phyloP scores from a whole-genome alignment of 306 rosid species.

The Cotoneaster glaucophyllus region DNA sequence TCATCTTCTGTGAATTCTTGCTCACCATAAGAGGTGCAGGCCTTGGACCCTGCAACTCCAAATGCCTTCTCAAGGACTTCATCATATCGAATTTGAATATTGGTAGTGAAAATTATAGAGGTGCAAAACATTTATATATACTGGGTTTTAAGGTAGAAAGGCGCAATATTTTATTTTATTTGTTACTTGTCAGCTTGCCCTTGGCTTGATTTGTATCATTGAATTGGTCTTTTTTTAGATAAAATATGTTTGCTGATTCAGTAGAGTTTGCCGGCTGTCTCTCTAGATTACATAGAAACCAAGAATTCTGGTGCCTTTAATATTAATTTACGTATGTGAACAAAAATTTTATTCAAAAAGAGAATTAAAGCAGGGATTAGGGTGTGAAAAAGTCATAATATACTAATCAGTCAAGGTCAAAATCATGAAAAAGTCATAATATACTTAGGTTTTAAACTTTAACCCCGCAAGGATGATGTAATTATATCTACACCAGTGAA shows the following conservation, averaged over 20 bases:
- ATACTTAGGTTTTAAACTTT: background rate
- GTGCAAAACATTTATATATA: background rate
- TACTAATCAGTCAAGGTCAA: background rate
- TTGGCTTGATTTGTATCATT: background rate
- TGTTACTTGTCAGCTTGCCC: background rate
- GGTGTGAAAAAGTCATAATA: background rate
- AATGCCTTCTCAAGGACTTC: background rate
- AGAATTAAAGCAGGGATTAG: background rate
- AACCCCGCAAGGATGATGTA: too few species aligned
- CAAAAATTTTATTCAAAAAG: background rate
- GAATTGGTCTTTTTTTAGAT: background rate
- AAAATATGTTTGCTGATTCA: background rate
- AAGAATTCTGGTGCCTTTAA: background rate
- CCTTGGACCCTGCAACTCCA: slow-evolving; percentile 28
- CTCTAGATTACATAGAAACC: background rate
- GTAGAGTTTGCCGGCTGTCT: background rate
- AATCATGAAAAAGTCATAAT: background rate
- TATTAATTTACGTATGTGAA: background rate
- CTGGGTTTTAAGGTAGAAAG: background rate
- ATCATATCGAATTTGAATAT: background rate
- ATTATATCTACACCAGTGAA: too few species aligned
- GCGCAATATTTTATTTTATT: background rate
- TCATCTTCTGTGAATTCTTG: slow-evolving; percentile 5
- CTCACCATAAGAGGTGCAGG: slow-evolving; percentile 20
- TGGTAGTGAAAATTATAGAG: background rate